Conservation (phyloP, 2,329 filamentous ascomycete species). For the Laburnicola sp. region DNA sequence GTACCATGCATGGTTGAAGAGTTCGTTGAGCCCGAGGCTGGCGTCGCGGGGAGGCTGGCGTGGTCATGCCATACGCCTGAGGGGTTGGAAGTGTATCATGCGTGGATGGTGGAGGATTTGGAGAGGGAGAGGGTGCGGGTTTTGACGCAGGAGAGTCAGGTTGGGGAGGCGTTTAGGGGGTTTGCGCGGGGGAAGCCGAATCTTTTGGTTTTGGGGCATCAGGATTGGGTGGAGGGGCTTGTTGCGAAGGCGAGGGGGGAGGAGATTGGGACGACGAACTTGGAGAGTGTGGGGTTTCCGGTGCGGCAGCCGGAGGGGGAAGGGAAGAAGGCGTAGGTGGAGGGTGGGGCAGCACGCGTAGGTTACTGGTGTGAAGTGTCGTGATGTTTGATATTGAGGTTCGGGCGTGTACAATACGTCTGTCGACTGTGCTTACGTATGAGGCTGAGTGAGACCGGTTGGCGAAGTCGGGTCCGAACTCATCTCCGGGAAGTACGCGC, state of each 20-base stretch:
- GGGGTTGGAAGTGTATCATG: constrained; percentile 41
- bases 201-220: constrained; percentile 42
- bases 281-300: constrained; percentile 23
- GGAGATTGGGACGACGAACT: constrained; percentile 22
- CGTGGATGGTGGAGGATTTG: constrained; percentile 43
- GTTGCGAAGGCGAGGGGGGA: constrained; percentile 29
- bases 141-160: constrained; percentile 44
- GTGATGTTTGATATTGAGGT: too few relatives aligned
- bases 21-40: constrained; percentile 23
- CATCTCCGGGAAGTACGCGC: not conserved
- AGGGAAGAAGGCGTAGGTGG: not conserved
- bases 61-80: constrained; percentile 27
- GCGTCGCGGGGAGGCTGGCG: constrained; percentile 23
- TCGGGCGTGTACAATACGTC: too few relatives aligned
- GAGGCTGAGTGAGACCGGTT: too few relatives aligned
- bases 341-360: not conserved
- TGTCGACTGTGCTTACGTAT: too few relatives aligned
- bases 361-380: too few relatives aligned
- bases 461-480: not conserved
- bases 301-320: not conserved
- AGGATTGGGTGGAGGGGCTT: constrained; percentile 44
- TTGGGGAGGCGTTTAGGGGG: constrained; percentile 32
- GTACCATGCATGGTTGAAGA: constrained; percentile 30
- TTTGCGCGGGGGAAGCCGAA: constrained; percentile 37
- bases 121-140: constrained; percentile 36